These are phyloP conservation scores for Verticillium dahliae DNA, from an alignment of 2,329 filamentous ascomycete genomes.

Conservation along the genomic window DNA sequence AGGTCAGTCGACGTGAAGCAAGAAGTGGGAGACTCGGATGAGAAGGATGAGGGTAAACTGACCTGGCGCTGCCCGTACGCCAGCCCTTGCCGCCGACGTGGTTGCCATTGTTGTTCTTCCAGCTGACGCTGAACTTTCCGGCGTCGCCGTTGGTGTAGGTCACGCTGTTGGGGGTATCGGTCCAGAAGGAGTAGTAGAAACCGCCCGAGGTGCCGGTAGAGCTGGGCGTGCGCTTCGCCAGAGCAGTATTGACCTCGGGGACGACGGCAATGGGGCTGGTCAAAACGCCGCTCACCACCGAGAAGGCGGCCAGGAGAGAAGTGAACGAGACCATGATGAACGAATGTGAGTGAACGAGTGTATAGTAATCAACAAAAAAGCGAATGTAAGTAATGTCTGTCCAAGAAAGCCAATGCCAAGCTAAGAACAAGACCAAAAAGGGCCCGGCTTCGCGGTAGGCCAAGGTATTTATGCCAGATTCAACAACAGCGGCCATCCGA, in stretches of 20 bases:
- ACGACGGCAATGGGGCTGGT: background rate
- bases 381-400: background rate
- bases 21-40: background rate
- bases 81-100: constrained; percentile 54
- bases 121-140: constrained; percentile 32
- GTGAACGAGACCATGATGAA: constrained; percentile 2
- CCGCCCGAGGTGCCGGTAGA: constrained; percentile 26
- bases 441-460: background rate
- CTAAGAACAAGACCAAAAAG: background rate
- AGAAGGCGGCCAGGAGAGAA: background rate
- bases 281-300: background rate
- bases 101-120: constrained; percentile 36
- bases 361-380: background rate
- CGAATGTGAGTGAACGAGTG: background rate
- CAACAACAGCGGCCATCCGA: background rate
- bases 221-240: constrained; percentile 19
- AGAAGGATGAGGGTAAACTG: background rate
- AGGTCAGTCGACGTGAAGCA: background rate
- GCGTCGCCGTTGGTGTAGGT: constrained; percentile 32
- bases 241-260: constrained; percentile 1
- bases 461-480: background rate
- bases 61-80: constrained; percentile 35
- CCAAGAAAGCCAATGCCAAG: background rate
- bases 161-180: constrained; percentile 28
- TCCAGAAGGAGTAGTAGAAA: constrained; percentile 40